A percentile compares a stretch with the other conserved stretches of the same genome.
phyloP scores from a whole-genome alignment of 129 eudicot species.

The Kitagawia praeruptora region DNA sequence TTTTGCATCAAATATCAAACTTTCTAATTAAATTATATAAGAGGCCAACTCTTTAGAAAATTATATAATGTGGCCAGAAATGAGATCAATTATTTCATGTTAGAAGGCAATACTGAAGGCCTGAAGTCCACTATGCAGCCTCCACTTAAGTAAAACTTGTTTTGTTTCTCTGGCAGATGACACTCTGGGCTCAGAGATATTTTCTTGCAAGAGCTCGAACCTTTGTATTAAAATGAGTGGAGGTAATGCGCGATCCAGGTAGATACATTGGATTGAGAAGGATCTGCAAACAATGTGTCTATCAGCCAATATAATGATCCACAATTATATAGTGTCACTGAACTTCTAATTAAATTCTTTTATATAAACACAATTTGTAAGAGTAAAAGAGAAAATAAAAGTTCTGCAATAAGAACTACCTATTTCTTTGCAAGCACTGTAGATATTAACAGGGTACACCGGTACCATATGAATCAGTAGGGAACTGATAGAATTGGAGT shows the following conservation, averaged over 20 bases:
- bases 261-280: constrained; percentile 83
- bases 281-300: constrained; percentile 33
- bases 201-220: constrained; percentile 95
- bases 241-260: constrained; percentile 92
- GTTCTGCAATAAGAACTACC: not conserved
- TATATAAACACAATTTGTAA: not conserved
- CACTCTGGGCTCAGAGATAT: constrained; percentile 43
- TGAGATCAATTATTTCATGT: not conserved
- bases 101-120: not conserved
- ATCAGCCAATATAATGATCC: not conserved
- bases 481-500: not conserved
- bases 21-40: not conserved
- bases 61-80: not conserved
- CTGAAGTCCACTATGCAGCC: not conserved
- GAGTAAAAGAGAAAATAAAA: not conserved
- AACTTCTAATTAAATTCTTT: not conserved
- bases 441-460: not conserved
- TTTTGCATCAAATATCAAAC: not conserved
- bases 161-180: constrained; percentile 3
- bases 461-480: not conserved
- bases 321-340: not conserved
- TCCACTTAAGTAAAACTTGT: not conserved
- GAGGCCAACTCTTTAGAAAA: not conserved
- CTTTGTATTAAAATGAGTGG: constrained; percentile 94
- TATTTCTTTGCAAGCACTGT: not conserved